These are phyloP conservation scores for Jaltomata sinuosa DNA, from an alignment of 257 asterid species.

Conservation along the genomic window DNA sequence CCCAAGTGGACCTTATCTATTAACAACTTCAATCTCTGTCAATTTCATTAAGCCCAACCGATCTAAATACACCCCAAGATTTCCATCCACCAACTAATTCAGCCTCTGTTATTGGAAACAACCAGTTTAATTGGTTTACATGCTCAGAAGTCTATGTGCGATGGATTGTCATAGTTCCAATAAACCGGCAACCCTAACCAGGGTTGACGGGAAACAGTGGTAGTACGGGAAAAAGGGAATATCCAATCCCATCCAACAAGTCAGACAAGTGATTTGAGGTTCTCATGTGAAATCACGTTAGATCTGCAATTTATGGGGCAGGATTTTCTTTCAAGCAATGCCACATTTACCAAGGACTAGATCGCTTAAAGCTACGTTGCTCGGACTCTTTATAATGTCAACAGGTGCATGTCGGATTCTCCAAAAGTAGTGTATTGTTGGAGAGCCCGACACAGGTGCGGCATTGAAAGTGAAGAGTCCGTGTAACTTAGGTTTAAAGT, in stretches of 20 bases:
- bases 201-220: background rate
- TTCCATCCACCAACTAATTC: background rate
- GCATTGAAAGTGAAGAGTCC: no score
- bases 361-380: no score
- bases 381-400: no score
- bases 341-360: background rate
- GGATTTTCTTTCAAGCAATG: background rate
- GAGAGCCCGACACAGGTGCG: no score
- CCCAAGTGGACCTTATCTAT: background rate
- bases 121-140: background rate
- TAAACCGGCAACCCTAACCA: background rate
- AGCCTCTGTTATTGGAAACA: background rate
- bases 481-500: no score
- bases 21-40: background rate
- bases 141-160: background rate
- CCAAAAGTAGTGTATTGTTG: no score
- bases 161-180: background rate
- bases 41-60: background rate
- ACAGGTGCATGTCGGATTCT: no score
- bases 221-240: background rate
- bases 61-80: background rate
- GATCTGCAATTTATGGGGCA: background rate
- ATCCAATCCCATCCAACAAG: background rate
- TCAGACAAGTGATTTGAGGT: background rate
- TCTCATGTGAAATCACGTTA: background rate